These are phyloP conservation scores for Laguncularia racemosa DNA, from an alignment of 345 rosid genomes.

Conservation along the genomic window DNA sequence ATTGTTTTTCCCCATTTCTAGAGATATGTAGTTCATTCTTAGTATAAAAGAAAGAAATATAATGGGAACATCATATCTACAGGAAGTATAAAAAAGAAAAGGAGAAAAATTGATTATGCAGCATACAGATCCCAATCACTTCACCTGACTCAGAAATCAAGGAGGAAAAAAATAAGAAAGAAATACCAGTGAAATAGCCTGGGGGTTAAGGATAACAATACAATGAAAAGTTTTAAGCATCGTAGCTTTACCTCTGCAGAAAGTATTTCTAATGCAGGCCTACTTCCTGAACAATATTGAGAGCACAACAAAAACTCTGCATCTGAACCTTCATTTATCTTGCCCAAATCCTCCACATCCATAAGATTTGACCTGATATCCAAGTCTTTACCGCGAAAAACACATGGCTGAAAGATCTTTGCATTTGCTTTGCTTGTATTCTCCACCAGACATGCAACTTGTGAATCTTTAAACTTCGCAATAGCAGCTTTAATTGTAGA, in stretches of 20 bases:
- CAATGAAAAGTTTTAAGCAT: no score
- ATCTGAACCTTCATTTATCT: slow-evolving; percentile 29
- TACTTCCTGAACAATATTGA: slow-evolving; percentile 46
- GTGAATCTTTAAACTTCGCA: slow-evolving; percentile 57
- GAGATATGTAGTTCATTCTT: no score
- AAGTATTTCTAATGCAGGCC: slow-evolving; percentile 24
- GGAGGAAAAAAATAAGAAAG: no score
- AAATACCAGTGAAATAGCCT: no score
- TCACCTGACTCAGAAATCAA: no score
- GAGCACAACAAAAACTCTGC: slow-evolving; percentile 38
- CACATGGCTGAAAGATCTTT: slow-evolving; percentile 34
- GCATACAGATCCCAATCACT: no score
- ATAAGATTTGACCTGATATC: slow-evolving; percentile 39
- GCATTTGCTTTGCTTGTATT: slow-evolving; percentile 29
- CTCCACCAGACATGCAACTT: slow-evolving; percentile 46
- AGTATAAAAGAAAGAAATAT: no score
- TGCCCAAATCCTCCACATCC: slow-evolving; percentile 33
- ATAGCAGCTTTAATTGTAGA: slow-evolving; percentile 38
- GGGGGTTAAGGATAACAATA: no score
- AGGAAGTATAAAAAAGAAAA: no score
- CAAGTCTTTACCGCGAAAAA: slow-evolving; percentile 49
- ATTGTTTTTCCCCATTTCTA: no score
- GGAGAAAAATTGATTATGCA: no score
- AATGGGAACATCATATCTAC: no score
- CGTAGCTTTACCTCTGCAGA: slow-evolving; percentile 54